A percentile compares a stretch with the other conserved stretches of the same genome.
Conservation (phyloP, 495 filamentous ascomycete genomes). For the Neurospora cerealis region DNA sequence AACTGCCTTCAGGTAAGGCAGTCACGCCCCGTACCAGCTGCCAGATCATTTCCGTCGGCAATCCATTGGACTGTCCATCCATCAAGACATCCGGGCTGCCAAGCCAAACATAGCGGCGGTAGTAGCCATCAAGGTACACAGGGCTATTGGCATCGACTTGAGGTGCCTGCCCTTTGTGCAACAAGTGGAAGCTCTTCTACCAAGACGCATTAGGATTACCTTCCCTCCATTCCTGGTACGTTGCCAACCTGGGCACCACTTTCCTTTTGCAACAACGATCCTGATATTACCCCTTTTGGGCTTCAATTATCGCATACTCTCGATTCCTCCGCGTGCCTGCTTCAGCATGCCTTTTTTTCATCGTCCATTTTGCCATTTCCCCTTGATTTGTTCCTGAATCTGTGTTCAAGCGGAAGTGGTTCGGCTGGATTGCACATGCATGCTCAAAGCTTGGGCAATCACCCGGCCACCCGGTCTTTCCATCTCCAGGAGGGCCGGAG, state of each 20-base stretch:
- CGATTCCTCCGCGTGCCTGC: not conserved
- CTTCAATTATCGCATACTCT: not conserved
- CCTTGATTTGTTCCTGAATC: not conserved
- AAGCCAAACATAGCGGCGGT: not conserved
- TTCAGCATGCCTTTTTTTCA: not conserved
- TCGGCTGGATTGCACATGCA: not conserved
- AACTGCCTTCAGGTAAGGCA: not conserved
- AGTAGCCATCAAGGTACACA: not conserved
- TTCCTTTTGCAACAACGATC: not conserved
- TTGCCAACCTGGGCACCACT: not conserved
- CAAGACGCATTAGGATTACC: not conserved
- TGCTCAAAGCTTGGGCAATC: not conserved
- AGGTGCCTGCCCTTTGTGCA: not conserved
- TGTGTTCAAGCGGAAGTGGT: not conserved
- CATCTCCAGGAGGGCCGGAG: conserved; percentile 5
- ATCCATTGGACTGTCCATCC: not conserved
- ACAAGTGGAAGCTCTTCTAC: not conserved
- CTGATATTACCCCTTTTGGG: not conserved
- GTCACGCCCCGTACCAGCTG: not conserved
- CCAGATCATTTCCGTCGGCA: not conserved
- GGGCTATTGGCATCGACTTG: not conserved
- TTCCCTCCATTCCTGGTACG: not conserved
- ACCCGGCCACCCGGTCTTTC: conserved; percentile 2
- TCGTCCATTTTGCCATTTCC: not conserved
- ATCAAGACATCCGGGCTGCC: not conserved